Percentiles rank a stretch among this genome's conserved stretches.
Evolutionary conservation across 495 filamentous ascomycete species (phyloP).

Genomic region (Acidomyces sp.): DNA sequence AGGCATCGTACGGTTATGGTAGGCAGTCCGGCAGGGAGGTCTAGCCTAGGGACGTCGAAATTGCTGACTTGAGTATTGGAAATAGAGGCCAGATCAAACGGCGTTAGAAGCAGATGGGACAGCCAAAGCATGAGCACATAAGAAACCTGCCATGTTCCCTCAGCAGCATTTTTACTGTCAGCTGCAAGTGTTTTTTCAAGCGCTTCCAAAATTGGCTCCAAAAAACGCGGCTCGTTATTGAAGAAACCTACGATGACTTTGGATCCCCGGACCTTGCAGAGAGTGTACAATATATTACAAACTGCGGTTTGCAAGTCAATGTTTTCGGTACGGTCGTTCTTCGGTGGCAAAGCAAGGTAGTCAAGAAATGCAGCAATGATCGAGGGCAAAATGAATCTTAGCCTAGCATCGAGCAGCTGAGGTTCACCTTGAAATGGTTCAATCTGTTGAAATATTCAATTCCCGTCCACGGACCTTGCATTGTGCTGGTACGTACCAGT

Average conservation of each 20-base stretch:
- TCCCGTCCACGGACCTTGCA: too few species aligned
- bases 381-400: constrained; percentile 57
- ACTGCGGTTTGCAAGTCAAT: constrained; percentile 41
- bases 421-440: constrained; percentile 93
- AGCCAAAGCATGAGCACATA: constrained; percentile 88
- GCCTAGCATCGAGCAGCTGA: constrained; percentile 83
- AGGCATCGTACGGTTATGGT: constrained; percentile 58
- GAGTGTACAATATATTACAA: constrained; percentile 66
- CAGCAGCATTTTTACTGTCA: constrained; percentile 29
- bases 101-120: constrained; percentile 80
- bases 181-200: constrained; percentile 33
- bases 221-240: constrained; percentile 69
- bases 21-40: constrained; percentile 45
- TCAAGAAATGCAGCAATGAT: constrained; percentile 63
- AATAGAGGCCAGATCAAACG: constrained; percentile 79
- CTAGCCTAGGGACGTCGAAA: constrained; percentile 25
- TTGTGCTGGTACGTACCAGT: constrained; percentile 24
- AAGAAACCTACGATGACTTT: constrained; percentile 86
- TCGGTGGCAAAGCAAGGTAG: constrained; percentile 33
- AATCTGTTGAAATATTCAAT: constrained; percentile 52
- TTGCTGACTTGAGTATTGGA: constrained; percentile 37
- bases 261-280: constrained; percentile 88
- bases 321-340: constrained; percentile 2
- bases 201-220: constrained; percentile 63
- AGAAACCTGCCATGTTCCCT: constrained; percentile 62